Base-by-base conservation (phyloP, 305 asterid species). In the Fraxinus latifolia region DNA sequence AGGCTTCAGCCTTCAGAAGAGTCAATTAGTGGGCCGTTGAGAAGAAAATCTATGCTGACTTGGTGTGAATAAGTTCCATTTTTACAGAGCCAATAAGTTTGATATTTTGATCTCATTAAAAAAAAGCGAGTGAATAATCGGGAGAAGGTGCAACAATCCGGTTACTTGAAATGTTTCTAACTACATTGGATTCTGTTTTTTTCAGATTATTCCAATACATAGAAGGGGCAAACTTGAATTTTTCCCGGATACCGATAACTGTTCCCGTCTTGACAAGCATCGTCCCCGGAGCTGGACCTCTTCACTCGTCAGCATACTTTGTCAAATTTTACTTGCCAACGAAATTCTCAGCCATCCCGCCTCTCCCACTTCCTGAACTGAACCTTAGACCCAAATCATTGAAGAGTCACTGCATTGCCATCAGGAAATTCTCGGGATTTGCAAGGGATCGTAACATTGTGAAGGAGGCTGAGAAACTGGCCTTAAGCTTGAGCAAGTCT, bases 161-260 rank as follows among this genome's bases (percentile, higher is more conserved):
- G 50, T n/a, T 17, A 65, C n/a, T 67, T 15, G 25, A 65, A 65
- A 11, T 25, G 53, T n/a, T 14, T 44, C 17, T 21, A 0, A 1
- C 21, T 33, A 1, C 71, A 12, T 27, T 32, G 19, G 71, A 42
- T 77, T 67, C 53, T 55, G 15, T n/a, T 33, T 19, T 7, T 79
- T 78, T 33, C 89, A 94, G 97, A 83, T 87, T 94, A 77, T 94
- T 93, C 81, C 93, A 94, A 84, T 94, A 83, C 76, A 91, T 87
- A 58, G 90, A 94, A 89, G 97, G 98, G 7, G 98, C 97, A 82
- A 94, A 94, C 85, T 79, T 94, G 83, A 94, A 94, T 90, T 84
- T 9, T 36, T 90, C 98, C 1, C 88, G 98, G 80, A 81, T 94
- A 44, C 79, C 89, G n/a, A 87, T 94, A 89, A 93, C 97, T 0